These are phyloP conservation scores for Decorospora gaudefroyi DNA, from an alignment of 2,329 filamentous ascomycete genomes.

Conservation along the genomic window DNA sequence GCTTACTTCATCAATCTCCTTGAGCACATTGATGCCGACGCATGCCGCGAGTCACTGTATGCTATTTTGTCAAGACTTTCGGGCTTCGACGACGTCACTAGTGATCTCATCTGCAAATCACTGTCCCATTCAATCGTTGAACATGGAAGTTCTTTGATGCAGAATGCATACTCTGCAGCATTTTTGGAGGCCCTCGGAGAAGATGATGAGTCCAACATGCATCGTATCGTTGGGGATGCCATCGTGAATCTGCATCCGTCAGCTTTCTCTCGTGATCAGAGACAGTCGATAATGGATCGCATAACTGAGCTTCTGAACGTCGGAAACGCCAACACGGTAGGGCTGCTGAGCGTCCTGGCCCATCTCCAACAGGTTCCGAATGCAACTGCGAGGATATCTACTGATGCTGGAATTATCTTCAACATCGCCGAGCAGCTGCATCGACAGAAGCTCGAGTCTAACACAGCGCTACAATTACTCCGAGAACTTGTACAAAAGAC, in stretches of 20 bases:
- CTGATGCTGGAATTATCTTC: constrained; percentile 32
- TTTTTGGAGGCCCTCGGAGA: constrained; percentile 23
- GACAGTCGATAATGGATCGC: constrained; percentile 41
- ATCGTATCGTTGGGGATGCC: constrained; percentile 19
- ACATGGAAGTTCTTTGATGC: constrained; percentile 20
- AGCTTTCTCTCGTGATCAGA: constrained; percentile 37
- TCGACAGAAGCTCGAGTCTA: constrained; percentile 15
- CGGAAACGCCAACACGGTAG: constrained; percentile 10
- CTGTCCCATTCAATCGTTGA: constrained; percentile 33
- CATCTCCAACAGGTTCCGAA: constrained; percentile 45
- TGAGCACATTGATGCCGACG: constrained; percentile 22
- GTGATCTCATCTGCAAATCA: constrained; percentile 17
- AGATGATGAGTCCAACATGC: constrained; percentile 9
- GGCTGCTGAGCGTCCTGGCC: constrained; percentile 33
- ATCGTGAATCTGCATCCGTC: constrained; percentile 31
- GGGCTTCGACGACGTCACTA: constrained; percentile 9
- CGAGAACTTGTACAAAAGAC: constrained; percentile 33
- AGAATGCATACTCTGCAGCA: constrained; percentile 27
- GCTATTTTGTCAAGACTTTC: constrained; percentile 27
- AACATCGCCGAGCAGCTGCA: constrained; percentile 36
- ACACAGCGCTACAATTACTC: constrained; percentile 27
- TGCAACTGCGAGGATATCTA: constrained; percentile 42
- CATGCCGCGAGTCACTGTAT: constrained; percentile 21
- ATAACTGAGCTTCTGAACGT: constrained; percentile 25
- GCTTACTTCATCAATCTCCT: constrained; percentile 33